Evolutionary conservation across 2,329 filamentous ascomycete genomes (phyloP).

Genomic region (Orbilia brochopaga): DNA sequence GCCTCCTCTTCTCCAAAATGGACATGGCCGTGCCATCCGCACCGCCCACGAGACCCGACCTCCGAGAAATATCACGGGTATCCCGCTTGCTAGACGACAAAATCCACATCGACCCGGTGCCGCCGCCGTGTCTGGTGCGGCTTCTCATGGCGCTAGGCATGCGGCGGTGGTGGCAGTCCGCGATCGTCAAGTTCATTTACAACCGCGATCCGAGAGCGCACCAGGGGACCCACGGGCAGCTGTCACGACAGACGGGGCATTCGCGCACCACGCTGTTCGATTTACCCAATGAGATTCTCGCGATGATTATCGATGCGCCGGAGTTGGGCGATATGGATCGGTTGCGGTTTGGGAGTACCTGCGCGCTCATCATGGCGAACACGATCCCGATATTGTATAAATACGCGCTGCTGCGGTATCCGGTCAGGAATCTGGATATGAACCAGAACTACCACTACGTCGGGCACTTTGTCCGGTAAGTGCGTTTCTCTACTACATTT

Average conservation of each 20-base stretch:
- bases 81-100: slow-evolving; percentile 25
- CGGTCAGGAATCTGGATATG: slow-evolving; percentile 22
- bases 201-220: neutral
- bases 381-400: slow-evolving; percentile 38
- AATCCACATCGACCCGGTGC: slow-evolving; percentile 19
- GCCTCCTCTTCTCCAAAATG: slow-evolving; percentile 1
- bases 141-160: slow-evolving; percentile 1
- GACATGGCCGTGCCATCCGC: neutral
- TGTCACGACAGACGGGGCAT: neutral
- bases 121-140: neutral
- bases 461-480: slow-evolving; percentile 42
- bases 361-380: slow-evolving; percentile 24
- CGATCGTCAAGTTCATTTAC: neutral
- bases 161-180: slow-evolving; percentile 7
- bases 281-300: slow-evolving; percentile 29
- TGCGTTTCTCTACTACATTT: too few species aligned
- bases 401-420: slow-evolving; percentile 37
- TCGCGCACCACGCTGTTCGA: slow-evolving; percentile 13
- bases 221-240: neutral
- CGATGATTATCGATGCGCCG: slow-evolving; percentile 20
- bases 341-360: slow-evolving; percentile 30
- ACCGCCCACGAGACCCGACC: slow-evolving; percentile 4
- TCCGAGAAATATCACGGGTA: slow-evolving; percentile 18
- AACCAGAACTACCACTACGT: slow-evolving; percentile 32
- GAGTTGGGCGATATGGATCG: slow-evolving; percentile 24